Conservation (phyloP, 179 eudicot species). For the Beta macrorhiza region DNA sequence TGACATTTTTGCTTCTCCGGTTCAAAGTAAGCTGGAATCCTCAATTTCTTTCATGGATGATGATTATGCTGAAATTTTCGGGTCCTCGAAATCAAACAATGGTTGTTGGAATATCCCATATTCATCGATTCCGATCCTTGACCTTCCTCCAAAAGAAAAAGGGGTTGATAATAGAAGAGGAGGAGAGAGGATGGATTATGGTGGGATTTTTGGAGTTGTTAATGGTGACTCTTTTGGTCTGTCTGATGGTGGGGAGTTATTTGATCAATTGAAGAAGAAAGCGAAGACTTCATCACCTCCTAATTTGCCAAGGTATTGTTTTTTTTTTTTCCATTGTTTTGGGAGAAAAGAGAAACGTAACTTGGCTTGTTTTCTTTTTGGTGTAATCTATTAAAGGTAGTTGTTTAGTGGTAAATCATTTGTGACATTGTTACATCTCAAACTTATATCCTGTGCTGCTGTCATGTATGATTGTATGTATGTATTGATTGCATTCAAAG, state of each 20-base stretch:
- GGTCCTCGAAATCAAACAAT: slow-evolving; percentile 36
- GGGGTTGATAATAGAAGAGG: slow-evolving; percentile 24
- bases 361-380: too few relatives aligned
- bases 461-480: background rate
- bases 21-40: slow-evolving; percentile 32
- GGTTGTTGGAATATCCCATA: slow-evolving; percentile 36
- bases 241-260: slow-evolving; percentile 41
- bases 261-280: slow-evolving; percentile 37
- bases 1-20: slow-evolving; percentile 45
- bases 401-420: background rate
- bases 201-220: slow-evolving; percentile 54
- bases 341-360: background rate
- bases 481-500: slow-evolving; percentile 12
- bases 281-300: slow-evolving; percentile 24
- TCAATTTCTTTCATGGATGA: slow-evolving; percentile 34
- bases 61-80: slow-evolving; percentile 69
- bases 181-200: slow-evolving; percentile 52
- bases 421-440: background rate
- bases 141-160: slow-evolving; percentile 35
- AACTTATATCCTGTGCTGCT: background rate
- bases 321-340: background rate
- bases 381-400: background rate
- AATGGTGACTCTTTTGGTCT: slow-evolving; percentile 39
- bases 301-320: slow-evolving; percentile 36
- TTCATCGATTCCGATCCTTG: slow-evolving; percentile 72